phyloP scores from a whole-genome alignment of 257 asterid species.

The Forsythia suspensa region DNA sequence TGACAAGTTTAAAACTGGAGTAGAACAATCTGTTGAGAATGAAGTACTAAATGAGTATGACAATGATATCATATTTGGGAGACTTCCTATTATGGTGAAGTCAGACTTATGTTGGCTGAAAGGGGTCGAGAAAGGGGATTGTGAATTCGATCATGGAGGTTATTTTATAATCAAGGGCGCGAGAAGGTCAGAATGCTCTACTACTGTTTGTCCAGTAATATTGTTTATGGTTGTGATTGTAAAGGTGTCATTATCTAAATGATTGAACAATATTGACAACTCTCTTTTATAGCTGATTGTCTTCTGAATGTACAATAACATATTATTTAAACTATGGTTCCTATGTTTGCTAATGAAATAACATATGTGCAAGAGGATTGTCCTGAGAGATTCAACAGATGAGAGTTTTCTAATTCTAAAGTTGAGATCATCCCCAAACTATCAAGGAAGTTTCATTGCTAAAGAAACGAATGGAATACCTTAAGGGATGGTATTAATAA shows the following conservation, averaged over 20 bases:
- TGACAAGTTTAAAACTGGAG: conserved; percentile 85
- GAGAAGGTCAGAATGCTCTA: conserved; percentile 59
- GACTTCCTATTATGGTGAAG: conserved; percentile 88
- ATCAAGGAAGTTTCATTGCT: not conserved
- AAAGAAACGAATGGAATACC: not conserved
- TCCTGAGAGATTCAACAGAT: not conserved
- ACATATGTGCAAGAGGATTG: not conserved
- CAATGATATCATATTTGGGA: conserved; percentile 53
- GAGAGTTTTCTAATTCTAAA: not conserved
- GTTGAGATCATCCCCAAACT: not conserved
- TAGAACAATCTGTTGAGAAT: conserved; percentile 48
- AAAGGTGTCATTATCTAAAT: not conserved
- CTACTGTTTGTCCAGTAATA: not conserved
- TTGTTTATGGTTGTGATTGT: conserved; percentile 10
- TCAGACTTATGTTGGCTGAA: conserved; percentile 79
- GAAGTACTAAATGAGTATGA: conserved; percentile 38
- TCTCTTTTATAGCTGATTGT: not conserved
- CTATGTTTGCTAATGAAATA: not conserved
- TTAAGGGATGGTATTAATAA: not conserved
- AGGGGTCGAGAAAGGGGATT: conserved; percentile 49
- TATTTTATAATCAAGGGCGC: conserved; percentile 93
- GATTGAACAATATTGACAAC: not conserved
- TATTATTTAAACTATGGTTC: not conserved
- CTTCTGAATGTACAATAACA: not conserved
- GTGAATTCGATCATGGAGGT: conserved; percentile 88